phyloP scores from a whole-genome alignment of 2,329 filamentous ascomycete species.

The Alternaria panax region DNA sequence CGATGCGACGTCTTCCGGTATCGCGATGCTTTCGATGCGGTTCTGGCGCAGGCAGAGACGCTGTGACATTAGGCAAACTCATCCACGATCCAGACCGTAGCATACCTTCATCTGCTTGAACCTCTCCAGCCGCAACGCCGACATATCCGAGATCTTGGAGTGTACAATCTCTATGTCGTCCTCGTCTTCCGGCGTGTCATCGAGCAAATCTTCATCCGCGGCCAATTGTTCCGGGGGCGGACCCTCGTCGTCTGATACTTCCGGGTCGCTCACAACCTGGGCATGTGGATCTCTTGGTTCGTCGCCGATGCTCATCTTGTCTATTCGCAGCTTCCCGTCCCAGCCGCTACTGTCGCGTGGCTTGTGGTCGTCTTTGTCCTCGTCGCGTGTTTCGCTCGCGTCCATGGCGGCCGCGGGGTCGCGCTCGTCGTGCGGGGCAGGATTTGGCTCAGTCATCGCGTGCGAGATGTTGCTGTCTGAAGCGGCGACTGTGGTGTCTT shows the following conservation, averaged over 20 bases:
- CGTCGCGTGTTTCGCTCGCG: conserved; percentile 25
- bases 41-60: conserved; percentile 93
- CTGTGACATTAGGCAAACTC: conserved; percentile 42
- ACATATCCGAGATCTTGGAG: conserved; percentile 79
- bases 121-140: conserved; percentile 79
- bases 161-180: conserved; percentile 84
- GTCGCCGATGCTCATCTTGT: conserved; percentile 63
- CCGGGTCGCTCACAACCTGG: conserved; percentile 72
- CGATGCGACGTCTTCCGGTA: conserved; percentile 69
- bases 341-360: conserved; percentile 65
- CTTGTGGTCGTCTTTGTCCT: conserved; percentile 38
- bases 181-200: conserved; percentile 63
- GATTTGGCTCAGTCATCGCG: conserved; percentile 35
- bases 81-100: neutral
- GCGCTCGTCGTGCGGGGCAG: conserved; percentile 38
- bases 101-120: conserved; percentile 75
- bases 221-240: conserved; percentile 47
- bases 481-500: neutral
- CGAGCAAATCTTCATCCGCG: conserved; percentile 62
- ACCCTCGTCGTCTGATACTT: conserved; percentile 75
- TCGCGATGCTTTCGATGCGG: conserved; percentile 79
- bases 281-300: conserved; percentile 65
- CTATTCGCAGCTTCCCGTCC: conserved; percentile 83
- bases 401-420: conserved; percentile 35
- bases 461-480: neutral